phyloP scores from a whole-genome alignment of 768 basidiomycete genomes.

The Glaciozyma antarctica region DNA sequence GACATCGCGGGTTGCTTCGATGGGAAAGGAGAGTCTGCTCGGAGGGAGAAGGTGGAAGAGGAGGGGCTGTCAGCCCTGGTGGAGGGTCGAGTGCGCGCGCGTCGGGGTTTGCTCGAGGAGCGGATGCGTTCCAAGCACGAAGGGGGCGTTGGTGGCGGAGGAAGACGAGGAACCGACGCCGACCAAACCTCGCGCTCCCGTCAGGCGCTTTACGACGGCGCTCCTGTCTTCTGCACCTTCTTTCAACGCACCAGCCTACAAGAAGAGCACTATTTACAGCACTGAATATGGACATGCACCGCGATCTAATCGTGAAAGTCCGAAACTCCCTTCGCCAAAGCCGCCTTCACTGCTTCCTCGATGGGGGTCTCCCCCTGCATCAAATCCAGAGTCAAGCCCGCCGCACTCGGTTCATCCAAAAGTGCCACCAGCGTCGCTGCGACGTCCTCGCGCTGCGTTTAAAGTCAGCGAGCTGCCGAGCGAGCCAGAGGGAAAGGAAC shows the following conservation, averaged over 20 bases:
- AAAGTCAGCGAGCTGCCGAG: not conserved
- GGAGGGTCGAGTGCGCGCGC: too few relatives aligned
- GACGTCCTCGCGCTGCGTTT: slow-evolving; percentile 51
- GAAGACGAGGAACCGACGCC: too few relatives aligned
- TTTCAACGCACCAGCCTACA: too few relatives aligned
- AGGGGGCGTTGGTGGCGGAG: too few relatives aligned
- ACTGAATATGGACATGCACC: not conserved
- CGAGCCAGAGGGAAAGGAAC: not conserved
- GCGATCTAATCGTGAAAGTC: slow-evolving; percentile 36
- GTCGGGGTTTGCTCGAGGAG: too few relatives aligned
- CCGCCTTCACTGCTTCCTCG: slow-evolving; percentile 46
- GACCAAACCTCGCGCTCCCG: too few relatives aligned
- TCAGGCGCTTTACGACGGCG: too few relatives aligned
- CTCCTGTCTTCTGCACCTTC: too few relatives aligned
- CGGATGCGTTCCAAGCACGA: too few relatives aligned
- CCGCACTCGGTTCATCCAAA: slow-evolving; percentile 44
- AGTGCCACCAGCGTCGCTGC: slow-evolving; percentile 47
- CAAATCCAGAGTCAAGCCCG: slow-evolving; percentile 55
- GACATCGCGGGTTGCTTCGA: not conserved
- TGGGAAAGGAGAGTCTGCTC: not conserved
- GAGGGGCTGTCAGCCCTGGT: too few relatives aligned
- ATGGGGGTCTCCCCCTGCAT: slow-evolving; percentile 49
- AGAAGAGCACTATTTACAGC: too few relatives aligned
- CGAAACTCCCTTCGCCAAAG: slow-evolving; percentile 48
- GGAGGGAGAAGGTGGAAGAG: not conserved